Evolutionary conservation across 768 basidiomycete species (phyloP), one percentile per base, ranked within the genome.

Genomic region (Lentinus tigrinus): DNA sequence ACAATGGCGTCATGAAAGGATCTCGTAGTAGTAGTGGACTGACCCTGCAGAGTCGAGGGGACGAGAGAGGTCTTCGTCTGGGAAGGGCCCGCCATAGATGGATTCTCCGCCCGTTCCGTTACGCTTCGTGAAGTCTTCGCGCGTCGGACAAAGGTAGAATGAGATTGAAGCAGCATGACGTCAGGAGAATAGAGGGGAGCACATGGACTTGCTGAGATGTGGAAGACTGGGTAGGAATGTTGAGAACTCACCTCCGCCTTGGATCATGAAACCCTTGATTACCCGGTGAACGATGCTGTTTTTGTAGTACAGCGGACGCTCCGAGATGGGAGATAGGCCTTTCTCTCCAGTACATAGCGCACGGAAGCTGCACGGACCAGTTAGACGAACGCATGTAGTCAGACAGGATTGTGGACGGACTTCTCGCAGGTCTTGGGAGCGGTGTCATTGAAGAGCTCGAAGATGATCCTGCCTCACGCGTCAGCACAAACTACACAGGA

Each of bases 321-420:
- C 81, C 1, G 83, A 79, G 21, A 77, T 69, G 0, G 78, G 70
- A 0, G 90, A 91, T 7, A 88, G 64, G 4, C 93, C 94, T 66
- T 84, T 85, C 70, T 93, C 90, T 9, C 94, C 94, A 1, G 93
- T 95, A 69, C 90, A 93, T 52, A 96, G 75, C 3, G 86, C 84
- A 43, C 93, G 84, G 70, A 95, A 95, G 73, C 93, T 95, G 16
- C 16, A 17, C n/a, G 51, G 36, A 50, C n/a, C 9, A 21, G 26
- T 52, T 3, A 56, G 37, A 42, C 40, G 24, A 48, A 31, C 26
- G 31, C 6, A 26, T 13, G 8, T 11, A 19, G 47, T 40, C 56
- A 57, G 43, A 37, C 19, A 24, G 51, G 50, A 19, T 28, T 42
- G 28, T 13, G 38, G 31, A 62, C 79, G 55, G 66, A 93, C 93